A percentile compares a stretch with the other conserved stretches of the same genome.
phyloP scores from a whole-genome alignment of 371 early-diverging fungal genomes.

The Mortierella sp. region DNA sequence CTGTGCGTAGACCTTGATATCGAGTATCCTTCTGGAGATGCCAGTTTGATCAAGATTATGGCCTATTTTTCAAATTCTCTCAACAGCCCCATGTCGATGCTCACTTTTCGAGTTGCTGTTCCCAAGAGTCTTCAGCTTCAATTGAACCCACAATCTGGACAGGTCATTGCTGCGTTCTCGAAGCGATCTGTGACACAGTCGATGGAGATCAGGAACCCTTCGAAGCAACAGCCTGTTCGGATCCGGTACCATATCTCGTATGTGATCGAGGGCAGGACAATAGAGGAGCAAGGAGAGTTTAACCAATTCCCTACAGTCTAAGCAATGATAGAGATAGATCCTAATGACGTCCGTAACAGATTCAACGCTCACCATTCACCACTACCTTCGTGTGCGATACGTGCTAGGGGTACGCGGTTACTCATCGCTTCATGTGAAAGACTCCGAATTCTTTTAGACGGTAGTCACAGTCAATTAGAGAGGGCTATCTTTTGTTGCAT shows the following conservation, averaged over 20 bases:
- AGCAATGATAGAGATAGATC: too few species aligned
- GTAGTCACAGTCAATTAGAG: too few species aligned
- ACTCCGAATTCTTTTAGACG: too few species aligned
- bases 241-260: conserved; percentile 78
- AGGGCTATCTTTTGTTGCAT: not conserved
- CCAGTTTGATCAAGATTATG: conserved; percentile 40
- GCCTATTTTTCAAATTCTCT: conserved; percentile 64
- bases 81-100: conserved; percentile 62
- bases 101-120: conserved; percentile 63
- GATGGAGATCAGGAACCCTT: conserved; percentile 66
- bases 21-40: conserved; percentile 23
- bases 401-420: too few species aligned
- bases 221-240: conserved; percentile 68
- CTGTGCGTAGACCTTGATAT: conserved; percentile 58
- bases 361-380: too few species aligned
- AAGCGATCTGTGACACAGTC: conserved; percentile 65
- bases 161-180: conserved; percentile 68
- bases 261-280: conserved; percentile 70
- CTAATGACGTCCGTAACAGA: too few species aligned
- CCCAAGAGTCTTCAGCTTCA: conserved; percentile 74
- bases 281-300: conserved; percentile 79
- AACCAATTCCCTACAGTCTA: conserved; percentile 44
- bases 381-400: too few species aligned
- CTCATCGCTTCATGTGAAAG: too few species aligned
- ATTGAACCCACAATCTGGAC: conserved; percentile 71